Evolutionary conservation across 352 stramenopile genomes (phyloP), one percentile per base, ranked within the genome.

Genomic region (Phytophthora nicotianae): DNA sequence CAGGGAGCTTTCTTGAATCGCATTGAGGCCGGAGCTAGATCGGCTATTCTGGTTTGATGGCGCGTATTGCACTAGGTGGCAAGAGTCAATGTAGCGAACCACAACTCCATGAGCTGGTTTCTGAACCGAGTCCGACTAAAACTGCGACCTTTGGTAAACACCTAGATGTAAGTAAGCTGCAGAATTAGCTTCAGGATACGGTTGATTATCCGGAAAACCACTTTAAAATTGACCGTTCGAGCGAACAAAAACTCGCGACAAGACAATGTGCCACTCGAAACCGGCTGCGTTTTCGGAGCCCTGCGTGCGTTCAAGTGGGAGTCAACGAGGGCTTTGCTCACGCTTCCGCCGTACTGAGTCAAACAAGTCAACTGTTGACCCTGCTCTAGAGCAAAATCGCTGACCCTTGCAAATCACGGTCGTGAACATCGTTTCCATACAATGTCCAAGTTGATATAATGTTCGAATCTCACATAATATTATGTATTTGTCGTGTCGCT

Each of bases 251-350:
- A n/a, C n/a, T 14, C 35, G 29, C 32, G 40, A 52, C 35, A 48
- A 24, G 13, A 41, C 49, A 52, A 53, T 47, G 26, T 21, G 19
- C 8, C 17, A 21, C 16, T 33, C 13, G 32, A 26, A 50, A 61
- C 9, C 62, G 49, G 62, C 62, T 65, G 62, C 49, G 42, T 38
- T 65, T 42, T 38, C 6, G 45, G 48, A 65, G 56, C 21, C 19
- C 55, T n/a, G 62, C 62, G 62, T 70, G 62, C 62, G 55, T 27
- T 65, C 33, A 45, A 62, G 50, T 19, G 50, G 26, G 51, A 57
- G 58, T 23, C 50, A n/a, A 35, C 13, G 13, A 50, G 56, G 8
- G 52, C 45, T 57, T 67, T 67, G 40, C 50, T 41, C 38, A 4
- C 23, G 21, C 17, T 48, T 26, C 38, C 10, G 19, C 5, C 26